Percentiles rank a stretch among this genome's conserved stretches.
Evolutionary conservation across 2,329 filamentous ascomycete genomes (phyloP).

Genomic region (Exophiala spinifera): DNA sequence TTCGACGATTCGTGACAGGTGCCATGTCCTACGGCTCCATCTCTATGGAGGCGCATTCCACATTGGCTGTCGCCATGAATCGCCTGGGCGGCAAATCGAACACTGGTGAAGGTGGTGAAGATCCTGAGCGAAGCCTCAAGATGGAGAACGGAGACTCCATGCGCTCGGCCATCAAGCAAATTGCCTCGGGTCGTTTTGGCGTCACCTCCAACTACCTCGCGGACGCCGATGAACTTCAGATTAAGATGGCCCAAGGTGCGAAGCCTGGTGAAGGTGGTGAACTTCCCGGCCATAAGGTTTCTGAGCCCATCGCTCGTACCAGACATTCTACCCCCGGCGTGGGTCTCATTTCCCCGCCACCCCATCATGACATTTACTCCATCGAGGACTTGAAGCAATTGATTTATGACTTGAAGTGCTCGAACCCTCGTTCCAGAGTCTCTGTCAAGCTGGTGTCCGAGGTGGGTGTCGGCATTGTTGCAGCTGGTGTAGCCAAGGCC

Average conservation of each 20-base stretch:
- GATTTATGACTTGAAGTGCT: conserved; percentile 96
- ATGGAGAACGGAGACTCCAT: conserved; percentile 93
- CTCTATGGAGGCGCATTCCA: conserved; percentile 97
- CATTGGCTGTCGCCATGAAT: conserved; percentile 94
- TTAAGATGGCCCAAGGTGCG: conserved; percentile 98
- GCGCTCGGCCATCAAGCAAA: conserved; percentile 96
- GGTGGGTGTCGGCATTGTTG: conserved; percentile 95
- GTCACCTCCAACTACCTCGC: conserved; percentile 93
- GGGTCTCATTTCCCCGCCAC: conserved; percentile 90
- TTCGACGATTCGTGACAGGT: conserved; percentile 91
- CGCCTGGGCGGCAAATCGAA: conserved; percentile 94
- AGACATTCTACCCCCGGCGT: conserved; percentile 95
- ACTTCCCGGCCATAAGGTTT: conserved; percentile 94
- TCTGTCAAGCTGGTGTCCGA: conserved; percentile 98
- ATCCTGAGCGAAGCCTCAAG: conserved; percentile 81
- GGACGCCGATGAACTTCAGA: conserved; percentile 93
- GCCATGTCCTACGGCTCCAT: conserved; percentile 99
- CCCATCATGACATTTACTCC: conserved; percentile 97
- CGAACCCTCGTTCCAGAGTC: conserved; percentile 84
- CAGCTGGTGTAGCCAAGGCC: conserved; percentile 94
- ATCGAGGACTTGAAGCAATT: conserved; percentile 97
- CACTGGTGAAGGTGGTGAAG: conserved; percentile 95
- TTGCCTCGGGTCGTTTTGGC: conserved; percentile 92
- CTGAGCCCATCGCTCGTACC: conserved; percentile 87
- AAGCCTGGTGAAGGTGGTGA: conserved; percentile 98